phyloP scores from a whole-genome alignment of 116 monocot species.

The Phalaenopsis hybrid region DNA sequence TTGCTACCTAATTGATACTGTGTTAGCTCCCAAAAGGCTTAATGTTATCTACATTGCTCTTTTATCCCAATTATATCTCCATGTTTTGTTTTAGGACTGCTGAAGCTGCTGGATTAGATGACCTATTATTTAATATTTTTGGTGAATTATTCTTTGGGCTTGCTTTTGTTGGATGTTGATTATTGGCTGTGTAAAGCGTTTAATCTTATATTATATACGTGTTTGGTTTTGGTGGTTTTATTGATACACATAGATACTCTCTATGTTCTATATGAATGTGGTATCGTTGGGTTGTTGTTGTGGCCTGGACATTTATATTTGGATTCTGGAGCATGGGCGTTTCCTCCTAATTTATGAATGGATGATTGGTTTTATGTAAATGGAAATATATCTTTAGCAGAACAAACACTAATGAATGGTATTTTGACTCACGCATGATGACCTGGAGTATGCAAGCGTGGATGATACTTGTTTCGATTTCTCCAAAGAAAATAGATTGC shows the following conservation, averaged over 20 bases:
- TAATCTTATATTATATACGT: background rate
- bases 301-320: background rate
- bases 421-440: constrained; percentile 4
- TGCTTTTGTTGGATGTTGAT: too few relatives aligned
- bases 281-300: background rate
- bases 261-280: background rate
- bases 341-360: background rate
- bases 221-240: background rate
- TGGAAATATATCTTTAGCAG: background rate
- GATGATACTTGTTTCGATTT: background rate
- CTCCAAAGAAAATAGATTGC: too few relatives aligned
- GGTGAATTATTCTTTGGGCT: background rate
- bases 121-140: background rate
- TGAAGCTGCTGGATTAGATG: background rate
- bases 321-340: background rate
- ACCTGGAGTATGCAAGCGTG: background rate
- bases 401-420: background rate
- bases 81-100: too few relatives aligned
- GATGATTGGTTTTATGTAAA: background rate
- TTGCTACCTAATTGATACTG: too few relatives aligned
- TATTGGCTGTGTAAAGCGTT: too few relatives aligned
- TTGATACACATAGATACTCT: background rate
- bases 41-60: too few relatives aligned
- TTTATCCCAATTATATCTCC: too few relatives aligned
- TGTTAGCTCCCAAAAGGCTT: too few relatives aligned